phyloP scores from a whole-genome alignment of 2,329 filamentous ascomycete species.

The Triangularia verruculosa region DNA sequence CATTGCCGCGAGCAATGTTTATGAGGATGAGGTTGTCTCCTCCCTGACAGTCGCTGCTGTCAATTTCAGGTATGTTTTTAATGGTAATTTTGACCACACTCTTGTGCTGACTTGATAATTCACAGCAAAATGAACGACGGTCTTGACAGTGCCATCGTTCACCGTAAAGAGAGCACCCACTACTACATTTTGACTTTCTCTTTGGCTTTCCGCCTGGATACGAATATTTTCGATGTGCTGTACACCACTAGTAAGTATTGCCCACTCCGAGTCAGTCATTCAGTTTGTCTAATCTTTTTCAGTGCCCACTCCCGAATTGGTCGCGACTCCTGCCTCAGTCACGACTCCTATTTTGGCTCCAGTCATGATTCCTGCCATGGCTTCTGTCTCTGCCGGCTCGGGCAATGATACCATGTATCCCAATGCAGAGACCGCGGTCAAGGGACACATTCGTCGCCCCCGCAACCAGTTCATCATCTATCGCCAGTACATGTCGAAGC shows the following conservation, averaged over 20 bases:
- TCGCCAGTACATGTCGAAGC: constrained; percentile 32
- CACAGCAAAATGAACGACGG: constrained; percentile 16
- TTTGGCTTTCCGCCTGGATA: constrained; percentile 4
- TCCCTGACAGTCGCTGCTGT: not conserved
- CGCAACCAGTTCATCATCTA: constrained; percentile 44
- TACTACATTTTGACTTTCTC: constrained; percentile 14
- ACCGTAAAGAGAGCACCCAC: not conserved
- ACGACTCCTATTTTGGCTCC: not conserved
- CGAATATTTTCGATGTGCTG: constrained; percentile 1
- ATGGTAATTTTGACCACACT: not conserved
- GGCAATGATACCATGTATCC: not conserved
- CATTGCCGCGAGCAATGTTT: constrained; percentile 4
- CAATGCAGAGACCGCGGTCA: not conserved
- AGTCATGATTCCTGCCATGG: not conserved
- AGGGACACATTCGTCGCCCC: constrained; percentile 36
- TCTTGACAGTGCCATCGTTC: constrained; percentile 11
- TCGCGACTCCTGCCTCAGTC: no score
- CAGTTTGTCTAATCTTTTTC: not conserved
- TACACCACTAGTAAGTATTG: not conserved
- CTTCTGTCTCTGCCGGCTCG: not conserved
- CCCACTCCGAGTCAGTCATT: not conserved
- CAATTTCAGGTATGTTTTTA: constrained; percentile 13
- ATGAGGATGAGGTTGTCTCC: constrained; percentile 4
- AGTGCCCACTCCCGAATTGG: no score
- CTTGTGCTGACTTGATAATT: not conserved